Percentiles rank a stretch among this genome's conserved stretches.
Conservation (phyloP, 2,329 filamentous ascomycete genomes). For the Sporothrix schenckii region DNA sequence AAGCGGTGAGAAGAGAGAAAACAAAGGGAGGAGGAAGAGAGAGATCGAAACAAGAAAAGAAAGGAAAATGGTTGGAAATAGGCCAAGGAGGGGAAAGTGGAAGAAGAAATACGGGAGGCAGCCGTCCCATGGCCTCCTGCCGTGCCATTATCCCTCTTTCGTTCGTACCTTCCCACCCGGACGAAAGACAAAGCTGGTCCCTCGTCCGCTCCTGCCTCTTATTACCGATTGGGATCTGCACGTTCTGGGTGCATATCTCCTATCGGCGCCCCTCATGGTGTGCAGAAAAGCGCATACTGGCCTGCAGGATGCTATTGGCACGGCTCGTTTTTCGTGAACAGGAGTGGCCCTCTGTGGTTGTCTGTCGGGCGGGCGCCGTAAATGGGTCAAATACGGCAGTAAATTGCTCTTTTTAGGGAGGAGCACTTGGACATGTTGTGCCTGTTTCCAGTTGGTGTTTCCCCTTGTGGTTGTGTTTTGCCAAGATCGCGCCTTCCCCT, state of each 20-base stretch:
- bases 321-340: not conserved
- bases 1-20: constrained; percentile 9
- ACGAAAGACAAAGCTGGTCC: constrained; percentile 34
- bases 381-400: not conserved
- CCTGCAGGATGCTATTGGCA: not conserved
- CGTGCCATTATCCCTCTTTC: not conserved
- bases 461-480: constrained; percentile 11
- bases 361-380: not conserved
- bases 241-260: not conserved
- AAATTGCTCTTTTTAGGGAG: not conserved
- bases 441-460: not conserved
- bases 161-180: constrained; percentile 20
- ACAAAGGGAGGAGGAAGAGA: not conserved
- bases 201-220: not conserved
- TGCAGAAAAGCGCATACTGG: not conserved
- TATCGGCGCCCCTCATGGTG: not conserved
- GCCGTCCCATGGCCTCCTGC: not conserved
- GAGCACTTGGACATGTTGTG: not conserved
- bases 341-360: not conserved
- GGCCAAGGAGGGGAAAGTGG: constrained; percentile 28
- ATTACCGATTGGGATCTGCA: constrained; percentile 21
- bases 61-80: constrained; percentile 7
- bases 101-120: constrained; percentile 26
- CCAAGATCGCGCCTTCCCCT: constrained; percentile 28
- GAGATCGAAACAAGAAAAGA: constrained; percentile 2